Base-by-base conservation (phyloP, 352 stramenopile genomes). In the Phytophthora rubi region DNA sequence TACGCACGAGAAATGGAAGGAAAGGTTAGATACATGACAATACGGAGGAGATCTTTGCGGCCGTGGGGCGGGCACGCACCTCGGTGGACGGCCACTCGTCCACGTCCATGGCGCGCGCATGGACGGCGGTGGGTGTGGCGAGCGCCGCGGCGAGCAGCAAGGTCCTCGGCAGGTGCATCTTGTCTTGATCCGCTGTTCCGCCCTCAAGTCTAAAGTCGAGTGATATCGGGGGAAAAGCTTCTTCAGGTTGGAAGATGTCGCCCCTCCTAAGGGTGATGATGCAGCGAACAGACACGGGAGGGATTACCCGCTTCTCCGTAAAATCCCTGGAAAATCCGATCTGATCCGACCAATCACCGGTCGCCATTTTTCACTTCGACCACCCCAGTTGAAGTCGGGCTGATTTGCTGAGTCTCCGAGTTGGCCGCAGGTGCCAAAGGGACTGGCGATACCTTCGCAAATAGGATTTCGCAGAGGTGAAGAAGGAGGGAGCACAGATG, bases 71-170 rank as follows among this genome's bases (percentile, higher is more conserved):
- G 21, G 26, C 13, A 60, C 78, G 64, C 62, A 95, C 88, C 85
- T 95, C 88, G 7, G 77, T 85, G 7, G 88, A 93, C 33, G 88
- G 88, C 88, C 88, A 95, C 62, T 88, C 80, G 52, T 95, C 85
- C 42, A 95, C 85, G 54, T 95, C 86, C 83, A 92, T 92, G 30
- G 79, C 71, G 53, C 80, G 82, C 32, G 71, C 72, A 2, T 72
- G 45, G n/a, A 75, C 71, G 2, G 39, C 56, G 32, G 53, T 48
- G 12, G 76, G 55, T 0, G 49, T 55, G n/a, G 45, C 28, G n/a
- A 77, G 44, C 61, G 61, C 60, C 26, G 64, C 65, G 18, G 76
- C 28, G 13, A 71, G 33, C 68, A 76, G 52, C 54, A 68, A 60
- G 0, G 13, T 63, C 47, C 59, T 67, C 23, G 67, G 53, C 30